phyloP scores from a whole-genome alignment of 2,329 filamentous ascomycete species.

The Pestalotiopsis fici region DNA sequence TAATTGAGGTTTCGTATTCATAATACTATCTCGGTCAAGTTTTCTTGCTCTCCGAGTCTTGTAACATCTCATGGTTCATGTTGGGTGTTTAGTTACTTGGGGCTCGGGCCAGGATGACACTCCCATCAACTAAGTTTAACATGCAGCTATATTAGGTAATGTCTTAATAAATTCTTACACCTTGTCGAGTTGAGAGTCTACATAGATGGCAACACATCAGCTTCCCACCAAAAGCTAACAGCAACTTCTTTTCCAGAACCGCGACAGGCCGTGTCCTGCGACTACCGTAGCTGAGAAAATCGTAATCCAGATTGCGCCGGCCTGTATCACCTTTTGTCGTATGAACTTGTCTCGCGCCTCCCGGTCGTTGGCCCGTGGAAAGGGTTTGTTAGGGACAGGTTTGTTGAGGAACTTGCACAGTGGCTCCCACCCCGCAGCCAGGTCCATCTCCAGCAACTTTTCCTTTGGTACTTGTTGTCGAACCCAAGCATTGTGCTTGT shows the following conservation, averaged over 20 bases:
- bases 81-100: too few species aligned
- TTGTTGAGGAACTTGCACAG: slow-evolving; percentile 23
- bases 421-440: slow-evolving; percentile 24
- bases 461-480: slow-evolving; percentile 7
- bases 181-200: too few species aligned
- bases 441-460: slow-evolving; percentile 19
- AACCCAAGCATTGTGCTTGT: slow-evolving; percentile 9
- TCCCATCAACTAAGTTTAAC: too few species aligned
- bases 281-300: neutral
- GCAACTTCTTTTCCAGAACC: neutral
- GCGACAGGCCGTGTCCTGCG: neutral
- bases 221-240: neutral
- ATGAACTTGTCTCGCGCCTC: slow-evolving; percentile 11
- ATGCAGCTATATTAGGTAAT: too few species aligned
- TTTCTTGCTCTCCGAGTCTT: too few species aligned
- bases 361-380: slow-evolving; percentile 14
- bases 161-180: too few species aligned
- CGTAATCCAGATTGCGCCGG: neutral
- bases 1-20: too few species aligned
- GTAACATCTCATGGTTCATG: neutral
- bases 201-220: too few species aligned
- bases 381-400: slow-evolving; percentile 14
- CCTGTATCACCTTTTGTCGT: slow-evolving; percentile 15
- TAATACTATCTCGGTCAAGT: too few species aligned
- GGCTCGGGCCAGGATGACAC: too few species aligned